Percentiles rank a stretch among this genome's conserved stretches.
Conservation (phyloP, 257 asterid species). For the Echium plantagineum region DNA sequence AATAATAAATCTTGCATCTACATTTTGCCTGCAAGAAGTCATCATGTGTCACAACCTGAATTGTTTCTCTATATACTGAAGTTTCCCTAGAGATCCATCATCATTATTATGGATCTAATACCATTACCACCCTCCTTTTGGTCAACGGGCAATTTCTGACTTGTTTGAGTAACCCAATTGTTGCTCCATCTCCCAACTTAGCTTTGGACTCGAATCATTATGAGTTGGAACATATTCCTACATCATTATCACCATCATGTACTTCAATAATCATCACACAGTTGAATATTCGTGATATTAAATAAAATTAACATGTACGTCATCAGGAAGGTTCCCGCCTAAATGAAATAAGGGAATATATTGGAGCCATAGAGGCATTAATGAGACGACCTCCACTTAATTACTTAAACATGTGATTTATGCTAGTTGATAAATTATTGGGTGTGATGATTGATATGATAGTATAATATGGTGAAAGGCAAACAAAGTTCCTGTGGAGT, state of each 20-base stretch:
- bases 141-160: slow-evolving; percentile 76
- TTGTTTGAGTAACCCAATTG: slow-evolving; percentile 55
- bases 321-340: too few relatives aligned
- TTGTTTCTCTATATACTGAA: background rate
- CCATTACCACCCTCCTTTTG: background rate
- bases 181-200: slow-evolving; percentile 93
- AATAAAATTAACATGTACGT: too few relatives aligned
- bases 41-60: background rate
- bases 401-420: background rate
- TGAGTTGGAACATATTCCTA: slow-evolving; percentile 70
- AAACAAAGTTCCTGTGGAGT: background rate
- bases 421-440: background rate
- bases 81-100: background rate
- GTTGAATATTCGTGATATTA: too few relatives aligned
- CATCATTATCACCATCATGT: background rate
- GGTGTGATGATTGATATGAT: background rate
- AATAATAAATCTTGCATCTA: background rate
- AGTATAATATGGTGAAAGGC: background rate
- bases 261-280: background rate
- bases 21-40: background rate
- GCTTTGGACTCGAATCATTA: slow-evolving; percentile 39
- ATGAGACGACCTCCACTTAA: background rate
- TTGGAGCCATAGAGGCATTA: too few relatives aligned
- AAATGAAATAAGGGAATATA: too few relatives aligned
- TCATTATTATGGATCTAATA: background rate